Conservation (phyloP, 2,329 filamentous ascomycete species). For the Cryphonectria carpinicola region DNA sequence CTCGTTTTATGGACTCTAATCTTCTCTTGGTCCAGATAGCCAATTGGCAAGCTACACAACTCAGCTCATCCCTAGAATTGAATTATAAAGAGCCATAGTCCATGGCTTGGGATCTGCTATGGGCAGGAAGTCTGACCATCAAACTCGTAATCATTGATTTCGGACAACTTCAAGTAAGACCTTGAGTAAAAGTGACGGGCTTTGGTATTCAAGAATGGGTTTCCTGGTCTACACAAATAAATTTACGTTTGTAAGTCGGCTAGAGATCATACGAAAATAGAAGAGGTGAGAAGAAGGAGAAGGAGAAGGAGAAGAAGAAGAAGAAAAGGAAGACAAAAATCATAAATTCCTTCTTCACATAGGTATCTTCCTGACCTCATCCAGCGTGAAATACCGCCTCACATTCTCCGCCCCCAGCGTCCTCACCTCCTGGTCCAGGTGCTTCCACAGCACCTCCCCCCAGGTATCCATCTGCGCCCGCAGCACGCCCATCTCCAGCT, state of each 20-base stretch:
- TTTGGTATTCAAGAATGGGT: background rate
- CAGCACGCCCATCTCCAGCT: slow-evolving; percentile 61
- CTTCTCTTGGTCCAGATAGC: too few relatives aligned
- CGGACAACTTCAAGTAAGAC: background rate
- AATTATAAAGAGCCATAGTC: too few relatives aligned
- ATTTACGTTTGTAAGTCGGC: background rate
- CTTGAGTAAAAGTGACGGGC: background rate
- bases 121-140: too few relatives aligned
- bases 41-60: too few relatives aligned
- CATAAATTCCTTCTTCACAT: slow-evolving; percentile 54
- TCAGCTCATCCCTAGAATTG: too few relatives aligned
- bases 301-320: too few relatives aligned
- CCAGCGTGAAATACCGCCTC: slow-evolving; percentile 77
- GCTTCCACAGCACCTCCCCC: slow-evolving; percentile 77
- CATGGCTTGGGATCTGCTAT: too few relatives aligned
- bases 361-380: slow-evolving; percentile 73
- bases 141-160: too few relatives aligned
- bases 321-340: background rate
- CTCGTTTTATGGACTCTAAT: too few relatives aligned
- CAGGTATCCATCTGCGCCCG: slow-evolving; percentile 76
- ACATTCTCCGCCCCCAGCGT: slow-evolving; percentile 84
- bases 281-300: background rate
- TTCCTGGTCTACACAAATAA: background rate
- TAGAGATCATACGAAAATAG: background rate
- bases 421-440: slow-evolving; percentile 83